phyloP scores from a whole-genome alignment of 139 green algal species.

The Chlamydomonas sphaeroides region DNA sequence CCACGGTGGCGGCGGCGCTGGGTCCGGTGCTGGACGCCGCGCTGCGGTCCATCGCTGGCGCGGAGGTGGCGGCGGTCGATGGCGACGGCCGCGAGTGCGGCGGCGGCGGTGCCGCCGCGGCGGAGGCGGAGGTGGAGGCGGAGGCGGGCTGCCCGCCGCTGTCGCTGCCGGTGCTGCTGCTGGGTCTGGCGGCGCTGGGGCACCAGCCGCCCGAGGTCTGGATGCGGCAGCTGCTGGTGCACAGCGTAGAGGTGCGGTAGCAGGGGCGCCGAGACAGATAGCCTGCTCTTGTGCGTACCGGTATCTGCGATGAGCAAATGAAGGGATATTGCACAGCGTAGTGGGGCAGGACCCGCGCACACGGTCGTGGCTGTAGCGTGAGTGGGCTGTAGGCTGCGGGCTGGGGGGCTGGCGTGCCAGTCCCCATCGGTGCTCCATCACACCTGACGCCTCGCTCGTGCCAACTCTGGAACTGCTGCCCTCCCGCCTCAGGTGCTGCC shows the following conservation, averaged over 20 bases:
- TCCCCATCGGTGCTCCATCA: no score
- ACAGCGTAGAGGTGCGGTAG: conserved; percentile 14
- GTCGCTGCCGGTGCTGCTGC: conserved; percentile 26
- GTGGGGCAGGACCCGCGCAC: background rate
- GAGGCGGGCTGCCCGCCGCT: background rate
- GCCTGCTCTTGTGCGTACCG: no score
- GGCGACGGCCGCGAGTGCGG: background rate
- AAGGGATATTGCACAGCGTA: background rate
- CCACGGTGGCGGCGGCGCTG: background rate
- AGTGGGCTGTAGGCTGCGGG: background rate
- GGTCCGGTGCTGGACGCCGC: conserved; percentile 1
- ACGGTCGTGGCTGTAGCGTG: background rate
- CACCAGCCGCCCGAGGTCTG: background rate
- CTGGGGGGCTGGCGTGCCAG: background rate
- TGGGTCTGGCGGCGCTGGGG: conserved; percentile 2
- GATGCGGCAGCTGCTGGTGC: conserved; percentile 10
- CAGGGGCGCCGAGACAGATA: no score
- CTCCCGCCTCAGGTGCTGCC: background rate
- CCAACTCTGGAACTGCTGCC: background rate
- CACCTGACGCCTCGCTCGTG: background rate
- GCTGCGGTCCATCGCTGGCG: background rate
- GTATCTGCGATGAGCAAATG: no score
- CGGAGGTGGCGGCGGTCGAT: background rate
- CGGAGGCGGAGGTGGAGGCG: background rate
- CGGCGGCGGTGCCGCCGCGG: background rate